Evolutionary conservation across 352 stramenopile species (phyloP).

Genomic region (Phytophthora capsici): DNA sequence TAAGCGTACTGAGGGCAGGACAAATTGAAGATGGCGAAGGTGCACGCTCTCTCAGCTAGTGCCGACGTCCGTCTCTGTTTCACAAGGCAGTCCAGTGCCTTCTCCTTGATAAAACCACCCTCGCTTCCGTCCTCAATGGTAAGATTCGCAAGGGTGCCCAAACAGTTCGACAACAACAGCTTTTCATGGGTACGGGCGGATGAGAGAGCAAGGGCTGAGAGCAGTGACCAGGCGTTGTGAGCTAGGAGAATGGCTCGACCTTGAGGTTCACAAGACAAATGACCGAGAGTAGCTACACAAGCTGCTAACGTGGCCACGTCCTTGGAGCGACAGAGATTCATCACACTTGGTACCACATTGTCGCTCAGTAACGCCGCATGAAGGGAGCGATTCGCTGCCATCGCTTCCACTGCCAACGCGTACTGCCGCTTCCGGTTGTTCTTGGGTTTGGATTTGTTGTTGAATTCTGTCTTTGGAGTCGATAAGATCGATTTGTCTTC

Average conservation of each 20-base stretch:
- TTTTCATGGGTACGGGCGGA: conserved; percentile 37
- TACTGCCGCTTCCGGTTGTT: conserved; percentile 69
- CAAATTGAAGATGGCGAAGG: conserved; percentile 72
- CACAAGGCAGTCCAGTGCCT: conserved; percentile 66
- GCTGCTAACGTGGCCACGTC: conserved; percentile 54
- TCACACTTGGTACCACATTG: conserved; percentile 67
- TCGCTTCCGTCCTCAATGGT: conserved; percentile 79
- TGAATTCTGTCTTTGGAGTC: not conserved
- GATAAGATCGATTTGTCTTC: conserved; percentile 14
- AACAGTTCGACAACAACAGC: conserved; percentile 46
- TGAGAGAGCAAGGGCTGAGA: conserved; percentile 42
- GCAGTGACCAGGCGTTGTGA: conserved; percentile 54
- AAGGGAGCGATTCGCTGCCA: conserved; percentile 63
- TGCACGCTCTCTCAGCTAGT: conserved; percentile 47
- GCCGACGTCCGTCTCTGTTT: conserved; percentile 52
- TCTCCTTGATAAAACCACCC: conserved; percentile 74
- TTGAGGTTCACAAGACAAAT: conserved; percentile 51
- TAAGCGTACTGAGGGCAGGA: conserved; percentile 73
- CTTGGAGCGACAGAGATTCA: conserved; percentile 69
- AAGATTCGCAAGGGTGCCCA: conserved; percentile 70
- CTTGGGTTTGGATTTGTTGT: conserved; percentile 38
- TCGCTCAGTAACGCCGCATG: conserved; percentile 59
- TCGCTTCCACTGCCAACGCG: conserved; percentile 64
- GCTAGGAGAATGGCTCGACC: conserved; percentile 61
- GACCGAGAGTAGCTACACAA: conserved; percentile 66